phyloP scores from a whole-genome alignment of 1,284 basidiomycete genomes.

The Coniferiporia weirii region DNA sequence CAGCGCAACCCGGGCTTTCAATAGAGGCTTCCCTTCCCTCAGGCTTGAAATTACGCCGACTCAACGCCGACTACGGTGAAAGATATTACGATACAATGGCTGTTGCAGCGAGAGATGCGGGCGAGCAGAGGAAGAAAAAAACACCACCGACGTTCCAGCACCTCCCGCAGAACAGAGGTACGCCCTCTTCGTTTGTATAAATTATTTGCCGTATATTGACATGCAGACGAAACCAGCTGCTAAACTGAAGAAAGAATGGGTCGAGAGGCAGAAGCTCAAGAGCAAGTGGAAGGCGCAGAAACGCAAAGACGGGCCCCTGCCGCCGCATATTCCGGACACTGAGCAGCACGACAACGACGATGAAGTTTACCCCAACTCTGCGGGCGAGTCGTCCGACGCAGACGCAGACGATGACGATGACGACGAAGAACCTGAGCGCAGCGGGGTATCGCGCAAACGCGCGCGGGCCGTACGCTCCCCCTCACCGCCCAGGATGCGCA shows the following conservation, averaged over 20 bases:
- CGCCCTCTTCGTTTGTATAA: slow-evolving; percentile 18
- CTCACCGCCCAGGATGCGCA: neutral
- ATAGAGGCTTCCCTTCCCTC: neutral
- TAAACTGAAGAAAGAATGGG: slow-evolving; percentile 69
- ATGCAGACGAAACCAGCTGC: slow-evolving; percentile 41
- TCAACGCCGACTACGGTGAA: neutral
- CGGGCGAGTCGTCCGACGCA: slow-evolving; percentile 15
- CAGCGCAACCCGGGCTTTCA: neutral
- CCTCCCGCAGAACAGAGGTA: slow-evolving; percentile 58
- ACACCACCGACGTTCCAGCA: slow-evolving; percentile 68
- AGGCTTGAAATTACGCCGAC: too few species aligned
- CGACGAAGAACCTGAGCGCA: slow-evolving; percentile 3
- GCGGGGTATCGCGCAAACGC: neutral
- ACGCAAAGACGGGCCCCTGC: slow-evolving; percentile 44
- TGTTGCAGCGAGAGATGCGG: neutral
- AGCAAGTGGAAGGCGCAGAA: slow-evolving; percentile 75
- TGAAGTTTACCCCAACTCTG: neutral
- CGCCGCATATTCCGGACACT: neutral
- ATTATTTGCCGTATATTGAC: neutral
- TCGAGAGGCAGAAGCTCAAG: slow-evolving; percentile 68
- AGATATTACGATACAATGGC: neutral
- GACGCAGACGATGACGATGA: slow-evolving; percentile 11
- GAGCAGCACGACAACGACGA: slow-evolving; percentile 16
- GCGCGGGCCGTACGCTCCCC: too few species aligned
- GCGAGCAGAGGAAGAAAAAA: slow-evolving; percentile 39